phyloP scores from a whole-genome alignment of 805 yeast species.

The Saccharomyces jurei region DNA sequence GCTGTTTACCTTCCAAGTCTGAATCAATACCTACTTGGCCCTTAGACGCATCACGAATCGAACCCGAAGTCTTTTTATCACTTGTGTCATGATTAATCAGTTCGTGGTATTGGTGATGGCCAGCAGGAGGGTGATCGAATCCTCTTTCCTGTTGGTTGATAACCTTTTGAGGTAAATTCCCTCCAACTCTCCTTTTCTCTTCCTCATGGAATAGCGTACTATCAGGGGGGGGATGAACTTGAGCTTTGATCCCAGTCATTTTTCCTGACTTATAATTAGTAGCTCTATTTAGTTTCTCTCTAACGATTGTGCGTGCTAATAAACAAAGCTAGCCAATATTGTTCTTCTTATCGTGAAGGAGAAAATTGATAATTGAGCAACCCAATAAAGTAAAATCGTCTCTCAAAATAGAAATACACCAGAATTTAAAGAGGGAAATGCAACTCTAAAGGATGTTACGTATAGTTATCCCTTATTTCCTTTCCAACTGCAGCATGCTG shows the following conservation, averaged over 20 bases:
- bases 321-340: not conserved
- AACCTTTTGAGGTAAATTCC: conserved; percentile 6
- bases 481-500: not conserved
- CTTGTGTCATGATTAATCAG: not conserved
- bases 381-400: not conserved
- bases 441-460: not conserved
- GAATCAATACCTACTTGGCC: not conserved
- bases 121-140: not conserved
- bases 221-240: not conserved
- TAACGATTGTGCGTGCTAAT: not conserved
- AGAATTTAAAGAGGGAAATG: not conserved
- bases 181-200: conserved; percentile 6
- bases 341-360: not conserved
- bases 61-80: not conserved
- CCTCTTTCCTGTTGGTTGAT: conserved; percentile 3
- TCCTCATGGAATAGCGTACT: conserved; percentile 1
- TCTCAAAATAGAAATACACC: not conserved
- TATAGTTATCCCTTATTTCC: not conserved
- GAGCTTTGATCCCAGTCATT: not conserved
- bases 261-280: not conserved
- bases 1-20: not conserved
- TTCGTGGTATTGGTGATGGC: not conserved
- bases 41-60: not conserved
- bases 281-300: not conserved
- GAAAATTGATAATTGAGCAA: not conserved